Conservation (phyloP, 192 early-diverging fungal genomes). For the Gigaspora rosea region DNA sequence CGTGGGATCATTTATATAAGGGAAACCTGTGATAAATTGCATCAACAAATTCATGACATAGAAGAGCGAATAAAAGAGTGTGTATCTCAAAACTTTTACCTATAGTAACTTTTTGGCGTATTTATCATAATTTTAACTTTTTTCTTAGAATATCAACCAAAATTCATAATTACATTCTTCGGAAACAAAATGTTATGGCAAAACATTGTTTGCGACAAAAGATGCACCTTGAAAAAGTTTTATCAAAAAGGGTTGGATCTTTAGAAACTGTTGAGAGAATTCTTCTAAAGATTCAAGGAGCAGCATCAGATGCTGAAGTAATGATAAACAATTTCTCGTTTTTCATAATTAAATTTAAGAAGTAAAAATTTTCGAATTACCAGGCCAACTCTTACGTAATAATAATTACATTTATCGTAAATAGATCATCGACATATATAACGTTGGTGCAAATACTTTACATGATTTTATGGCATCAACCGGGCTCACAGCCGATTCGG, state of each 20-base stretch:
- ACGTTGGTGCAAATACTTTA: slow-evolving; percentile 59
- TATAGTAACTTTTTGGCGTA: background rate
- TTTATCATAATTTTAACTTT: slow-evolving; percentile 10
- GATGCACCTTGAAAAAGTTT: slow-evolving; percentile 51
- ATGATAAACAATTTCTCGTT: background rate
- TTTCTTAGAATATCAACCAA: slow-evolving; percentile 41
- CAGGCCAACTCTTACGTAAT: background rate
- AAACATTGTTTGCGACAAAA: slow-evolving; percentile 56
- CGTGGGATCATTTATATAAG: slow-evolving; percentile 59
- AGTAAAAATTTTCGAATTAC: slow-evolving; percentile 10
- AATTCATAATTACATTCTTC: slow-evolving; percentile 41
- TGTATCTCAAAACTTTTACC: background rate
- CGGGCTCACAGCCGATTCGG: slow-evolving; percentile 48
- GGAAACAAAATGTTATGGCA: slow-evolving; percentile 56
- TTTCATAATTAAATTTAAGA: background rate
- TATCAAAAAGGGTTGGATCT: slow-evolving; percentile 58
- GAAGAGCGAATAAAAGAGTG: slow-evolving; percentile 58
- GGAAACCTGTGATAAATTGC: slow-evolving; percentile 50
- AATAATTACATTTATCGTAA: background rate
- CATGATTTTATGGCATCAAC: slow-evolving; percentile 45
- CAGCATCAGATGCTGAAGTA: slow-evolving; percentile 65
- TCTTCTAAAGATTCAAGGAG: slow-evolving; percentile 61
- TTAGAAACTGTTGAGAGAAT: slow-evolving; percentile 63
- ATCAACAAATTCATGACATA: slow-evolving; percentile 60
- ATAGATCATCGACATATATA: slow-evolving; percentile 62